These are phyloP conservation scores for Cunninghamia lanceolata DNA, from an alignment of 75 land plant species.

Conservation along the genomic window DNA sequence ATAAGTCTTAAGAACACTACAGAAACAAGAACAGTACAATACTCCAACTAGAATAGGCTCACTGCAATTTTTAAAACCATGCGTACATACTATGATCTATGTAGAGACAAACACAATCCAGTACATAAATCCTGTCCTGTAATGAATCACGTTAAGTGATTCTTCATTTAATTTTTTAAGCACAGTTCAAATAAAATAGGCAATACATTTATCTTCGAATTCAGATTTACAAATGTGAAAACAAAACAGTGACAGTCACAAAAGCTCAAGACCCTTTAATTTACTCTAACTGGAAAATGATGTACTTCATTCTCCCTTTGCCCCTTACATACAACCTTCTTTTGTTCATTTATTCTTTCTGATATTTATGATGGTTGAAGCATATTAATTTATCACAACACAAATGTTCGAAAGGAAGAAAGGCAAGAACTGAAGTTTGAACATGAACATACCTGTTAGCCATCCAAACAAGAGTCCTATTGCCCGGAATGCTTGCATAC, in stretches of 20 bases:
- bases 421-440: background rate
- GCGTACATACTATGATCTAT: background rate
- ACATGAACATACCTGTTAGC: slow-evolving; percentile 31
- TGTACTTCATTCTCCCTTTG: background rate
- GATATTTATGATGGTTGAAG: background rate
- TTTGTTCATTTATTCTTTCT: background rate
- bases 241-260: background rate
- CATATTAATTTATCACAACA: background rate
- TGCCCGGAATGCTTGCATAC: slow-evolving; percentile 43
- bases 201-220: background rate
- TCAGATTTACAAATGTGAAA: background rate
- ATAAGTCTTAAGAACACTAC: background rate
- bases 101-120: background rate
- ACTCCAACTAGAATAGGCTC: background rate
- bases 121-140: background rate
- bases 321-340: background rate
- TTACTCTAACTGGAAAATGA: background rate
- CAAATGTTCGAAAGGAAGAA: background rate
- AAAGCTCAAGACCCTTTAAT: background rate
- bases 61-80: background rate
- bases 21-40: slow-evolving; percentile 3
- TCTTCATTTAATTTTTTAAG: background rate
- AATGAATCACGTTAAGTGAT: background rate
- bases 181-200: background rate
- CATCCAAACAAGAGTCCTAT: slow-evolving; percentile 43